Percentiles rank a stretch among this genome's conserved stretches.
These are phyloP conservation scores for Hericium alpestre DNA, from an alignment of 768 basidiomycete genomes.

Conservation along the genomic window DNA sequence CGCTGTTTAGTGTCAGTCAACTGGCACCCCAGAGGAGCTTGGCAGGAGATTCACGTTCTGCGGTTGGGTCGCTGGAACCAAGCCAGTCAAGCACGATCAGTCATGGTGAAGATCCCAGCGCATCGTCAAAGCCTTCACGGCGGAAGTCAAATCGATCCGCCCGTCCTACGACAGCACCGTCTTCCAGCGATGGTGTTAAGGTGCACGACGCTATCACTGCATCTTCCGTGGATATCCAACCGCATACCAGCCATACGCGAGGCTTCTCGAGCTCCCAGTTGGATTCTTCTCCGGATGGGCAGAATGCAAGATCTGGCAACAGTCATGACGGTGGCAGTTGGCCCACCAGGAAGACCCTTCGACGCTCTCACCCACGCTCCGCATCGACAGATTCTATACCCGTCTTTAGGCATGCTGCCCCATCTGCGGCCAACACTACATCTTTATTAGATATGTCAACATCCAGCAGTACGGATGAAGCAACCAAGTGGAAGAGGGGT, in stretches of 20 bases:
- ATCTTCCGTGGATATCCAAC: constrained; percentile 9
- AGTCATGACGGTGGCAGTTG: not conserved
- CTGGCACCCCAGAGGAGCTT: constrained; percentile 20
- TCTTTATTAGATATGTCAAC: not conserved
- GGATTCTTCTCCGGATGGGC: not conserved
- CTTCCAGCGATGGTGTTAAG: not conserved
- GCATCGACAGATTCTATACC: constrained; percentile 48
- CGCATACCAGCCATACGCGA: constrained; percentile 9
- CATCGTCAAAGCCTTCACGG: not conserved
- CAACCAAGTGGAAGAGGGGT: constrained; percentile 20
- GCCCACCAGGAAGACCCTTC: constrained; percentile 11
- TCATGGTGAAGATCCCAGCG: not conserved
- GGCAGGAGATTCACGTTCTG: not conserved
- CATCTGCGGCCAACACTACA: not conserved
- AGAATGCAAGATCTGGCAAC: no score
- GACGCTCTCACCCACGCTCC: constrained; percentile 33
- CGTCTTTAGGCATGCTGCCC: constrained; percentile 4
- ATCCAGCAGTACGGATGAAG: not conserved
- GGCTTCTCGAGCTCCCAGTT: constrained; percentile 1
- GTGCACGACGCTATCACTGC: no score
- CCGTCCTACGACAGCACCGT: constrained; percentile 11
- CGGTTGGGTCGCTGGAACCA: constrained; percentile 2
- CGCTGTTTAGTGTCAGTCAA: constrained; percentile 55
- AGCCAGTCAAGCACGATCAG: constrained; percentile 2
- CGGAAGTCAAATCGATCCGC: not conserved